Base-by-base conservation (phyloP, 1,284 basidiomycete species). In the Sporisorium scitamineum region DNA sequence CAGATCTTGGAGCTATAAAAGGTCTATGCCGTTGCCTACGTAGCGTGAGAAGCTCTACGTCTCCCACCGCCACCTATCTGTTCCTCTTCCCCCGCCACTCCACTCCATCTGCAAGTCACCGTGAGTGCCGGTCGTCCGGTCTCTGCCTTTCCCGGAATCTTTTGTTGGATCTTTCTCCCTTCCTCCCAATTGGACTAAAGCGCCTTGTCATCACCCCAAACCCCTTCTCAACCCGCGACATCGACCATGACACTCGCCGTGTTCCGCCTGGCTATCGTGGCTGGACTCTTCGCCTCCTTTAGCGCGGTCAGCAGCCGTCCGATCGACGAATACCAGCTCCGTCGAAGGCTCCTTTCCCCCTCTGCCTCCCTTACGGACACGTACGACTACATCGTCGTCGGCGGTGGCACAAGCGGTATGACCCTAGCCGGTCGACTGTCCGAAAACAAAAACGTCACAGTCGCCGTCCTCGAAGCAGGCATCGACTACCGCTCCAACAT, bases 391-490 rank as follows among this genome's bases (percentile, higher is more conserved):
- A 42, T 81, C 31, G 60, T 80, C n/a, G 76, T 80, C 6, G 80
- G 79, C 6, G 79, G 54, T 16, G 77, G 77, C 20, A 81, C 78
- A 0, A 63, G 75, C 2, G 80, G 80, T 11, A 66, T 82, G 59
- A 68, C 78, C 5, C 63, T 82, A 4, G 79, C 80, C 6, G 59
- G n/a, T 1, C 70, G 80, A n/a, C 71, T 82, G 3, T 70, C 65
- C 22, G 77, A 82, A 51, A 68, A 80, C 41, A 45, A 56, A 3
- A 34, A 18, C 22, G 66, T 77, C 22, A 78, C 75, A 2, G 80
- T 82, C n/a, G 64, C 66, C 29, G 80, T 82, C 4, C 65, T 82
- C 22, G 79, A 81, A 52, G 79, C 79, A 0, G 79, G 79, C 29
- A 76, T 69, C 45, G 79, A 80, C 57, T 74, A 72, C 48, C 55